Percentiles rank a stretch among this genome's conserved stretches.
These are phyloP conservation scores for Crucibulum laeve DNA, from an alignment of 768 basidiomycete genomes.

Conservation along the genomic window DNA sequence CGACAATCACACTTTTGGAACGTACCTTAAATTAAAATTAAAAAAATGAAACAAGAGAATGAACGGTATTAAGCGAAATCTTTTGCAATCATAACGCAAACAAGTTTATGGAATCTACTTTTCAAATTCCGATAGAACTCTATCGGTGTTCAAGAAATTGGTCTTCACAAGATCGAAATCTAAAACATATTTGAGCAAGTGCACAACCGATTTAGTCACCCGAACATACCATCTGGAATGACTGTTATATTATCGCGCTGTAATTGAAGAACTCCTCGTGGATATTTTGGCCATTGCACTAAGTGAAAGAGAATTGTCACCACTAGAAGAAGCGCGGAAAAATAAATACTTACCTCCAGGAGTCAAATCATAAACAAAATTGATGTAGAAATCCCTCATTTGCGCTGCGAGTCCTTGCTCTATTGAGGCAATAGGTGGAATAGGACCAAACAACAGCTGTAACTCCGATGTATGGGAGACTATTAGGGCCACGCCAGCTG, in stretches of 20 bases:
- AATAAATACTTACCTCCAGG: slow-evolving; percentile 40
- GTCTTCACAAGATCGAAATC: background rate
- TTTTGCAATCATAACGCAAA: no score
- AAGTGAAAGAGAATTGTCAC: background rate
- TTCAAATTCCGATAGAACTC: background rate
- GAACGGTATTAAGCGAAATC: no score
- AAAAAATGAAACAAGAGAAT: no score
- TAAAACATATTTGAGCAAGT: background rate
- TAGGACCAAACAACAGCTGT: slow-evolving; percentile 41
- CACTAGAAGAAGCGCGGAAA: background rate
- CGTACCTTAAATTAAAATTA: no score
- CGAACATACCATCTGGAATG: slow-evolving; percentile 44
- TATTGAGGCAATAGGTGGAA: slow-evolving; percentile 27
- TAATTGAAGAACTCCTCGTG: slow-evolving; percentile 42
- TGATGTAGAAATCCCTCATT: slow-evolving; percentile 50
- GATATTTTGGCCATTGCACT: slow-evolving; percentile 48
- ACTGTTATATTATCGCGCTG: slow-evolving; percentile 47
- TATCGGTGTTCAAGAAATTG: background rate
- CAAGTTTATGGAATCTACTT: no score
- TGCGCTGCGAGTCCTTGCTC: slow-evolving; percentile 43
- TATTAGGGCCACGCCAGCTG: slow-evolving; percentile 11
- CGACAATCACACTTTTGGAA: no score
- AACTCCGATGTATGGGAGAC: slow-evolving; percentile 50
- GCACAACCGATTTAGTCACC: background rate
- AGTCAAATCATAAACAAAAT: slow-evolving; percentile 50